A percentile compares a stretch with the other conserved stretches of the same genome.
Conservation (phyloP, 2,329 filamentous ascomycete species). For the Aspergillus japonicus region DNA sequence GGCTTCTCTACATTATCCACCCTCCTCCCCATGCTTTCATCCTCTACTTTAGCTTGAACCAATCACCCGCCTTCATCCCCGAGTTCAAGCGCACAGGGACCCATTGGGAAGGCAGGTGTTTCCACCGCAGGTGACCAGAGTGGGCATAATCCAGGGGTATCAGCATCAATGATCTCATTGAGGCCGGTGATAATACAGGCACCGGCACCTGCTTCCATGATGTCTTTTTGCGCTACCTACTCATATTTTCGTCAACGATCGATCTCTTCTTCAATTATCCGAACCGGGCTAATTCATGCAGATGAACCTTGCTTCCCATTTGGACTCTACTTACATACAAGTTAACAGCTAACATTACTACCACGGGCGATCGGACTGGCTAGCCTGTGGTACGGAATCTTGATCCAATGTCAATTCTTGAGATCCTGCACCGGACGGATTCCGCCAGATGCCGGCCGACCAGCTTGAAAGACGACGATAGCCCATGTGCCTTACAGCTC, state of each 20-base stretch:
- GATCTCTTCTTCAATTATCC: not conserved
- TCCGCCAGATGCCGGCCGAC: not conserved
- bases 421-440: conserved; percentile 11
- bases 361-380: conserved; percentile 12
- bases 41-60: not conserved
- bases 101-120: not conserved
- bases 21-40: not conserved
- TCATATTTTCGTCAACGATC: too few relatives aligned
- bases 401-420: conserved; percentile 5
- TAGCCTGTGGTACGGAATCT: conserved; percentile 5
- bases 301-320: too few relatives aligned
- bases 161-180: not conserved
- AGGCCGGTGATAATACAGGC: not conserved
- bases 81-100: not conserved
- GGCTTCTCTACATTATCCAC: not conserved
- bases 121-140: not conserved
- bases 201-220: not conserved
- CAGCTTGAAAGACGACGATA: not conserved
- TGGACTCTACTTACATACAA: too few relatives aligned
- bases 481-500: conserved; percentile 5
- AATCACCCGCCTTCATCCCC: not conserved
- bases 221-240: too few relatives aligned
- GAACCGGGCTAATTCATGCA: not conserved
- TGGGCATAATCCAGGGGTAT: not conserved
- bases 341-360: not conserved